These are phyloP conservation scores for Pulveroboletus ravenelii DNA, from an alignment of 768 basidiomycete genomes.

Conservation along the genomic window DNA sequence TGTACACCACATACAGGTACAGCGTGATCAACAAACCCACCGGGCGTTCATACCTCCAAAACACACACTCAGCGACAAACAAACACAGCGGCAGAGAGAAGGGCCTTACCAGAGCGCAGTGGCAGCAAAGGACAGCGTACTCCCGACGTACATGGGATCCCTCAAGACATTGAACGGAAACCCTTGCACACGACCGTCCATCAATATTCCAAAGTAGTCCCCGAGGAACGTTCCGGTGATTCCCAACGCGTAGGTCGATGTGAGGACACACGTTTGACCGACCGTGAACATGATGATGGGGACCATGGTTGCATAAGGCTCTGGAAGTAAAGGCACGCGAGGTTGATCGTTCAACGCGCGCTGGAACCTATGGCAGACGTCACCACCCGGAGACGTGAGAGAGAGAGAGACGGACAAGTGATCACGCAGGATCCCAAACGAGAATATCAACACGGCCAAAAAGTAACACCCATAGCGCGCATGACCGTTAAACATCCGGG, in stretches of 20 bases:
- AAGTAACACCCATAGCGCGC: slow-evolving; percentile 78
- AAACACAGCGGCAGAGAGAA: background rate
- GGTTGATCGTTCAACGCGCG: slow-evolving; percentile 77
- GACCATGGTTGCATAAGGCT: slow-evolving; percentile 56
- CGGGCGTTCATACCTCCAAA: slow-evolving; percentile 73
- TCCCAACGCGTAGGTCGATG: slow-evolving; percentile 86
- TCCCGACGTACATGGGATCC: slow-evolving; percentile 97
- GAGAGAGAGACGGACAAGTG: slow-evolving; percentile 53
- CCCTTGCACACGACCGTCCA: slow-evolving; percentile 86
- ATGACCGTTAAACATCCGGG: slow-evolving; percentile 74
- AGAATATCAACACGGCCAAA: slow-evolving; percentile 80
- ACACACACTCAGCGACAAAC: background rate
- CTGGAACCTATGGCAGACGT: slow-evolving; percentile 53
- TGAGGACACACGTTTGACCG: slow-evolving; percentile 84
- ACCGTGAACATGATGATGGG: slow-evolving; percentile 56
- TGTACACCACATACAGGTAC: slow-evolving; percentile 81
- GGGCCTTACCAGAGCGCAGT: slow-evolving; percentile 75
- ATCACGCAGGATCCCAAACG: slow-evolving; percentile 81
- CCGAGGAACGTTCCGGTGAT: slow-evolving; percentile 90
- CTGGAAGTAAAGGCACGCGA: slow-evolving; percentile 54
- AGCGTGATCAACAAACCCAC: slow-evolving; percentile 75
- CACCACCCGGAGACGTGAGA: background rate
- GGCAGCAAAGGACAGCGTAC: slow-evolving; percentile 84
- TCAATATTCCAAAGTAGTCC: slow-evolving; percentile 82
- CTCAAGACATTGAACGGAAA: slow-evolving; percentile 94